Evolutionary conservation across 2,329 filamentous ascomycete species (phyloP), one percentile per base, ranked within the genome.

Genomic region (Acrocalymma vagum): DNA sequence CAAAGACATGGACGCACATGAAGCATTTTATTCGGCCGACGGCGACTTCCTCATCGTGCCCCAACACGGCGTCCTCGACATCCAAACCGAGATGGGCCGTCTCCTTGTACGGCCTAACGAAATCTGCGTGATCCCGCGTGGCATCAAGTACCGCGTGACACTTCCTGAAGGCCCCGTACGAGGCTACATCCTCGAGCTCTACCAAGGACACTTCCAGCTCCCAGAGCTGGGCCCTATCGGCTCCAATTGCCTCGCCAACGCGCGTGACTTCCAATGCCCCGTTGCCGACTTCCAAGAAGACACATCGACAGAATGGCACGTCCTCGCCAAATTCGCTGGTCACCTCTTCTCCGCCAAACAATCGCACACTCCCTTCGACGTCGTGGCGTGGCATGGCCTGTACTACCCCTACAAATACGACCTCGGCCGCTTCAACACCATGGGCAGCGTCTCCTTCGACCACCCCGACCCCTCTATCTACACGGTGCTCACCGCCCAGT

Each of bases 1-100:
- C 14, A 85, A 82, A 65, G 84, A 85, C 62, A 95, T 96, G 91
- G 77, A 78, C 32, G 72, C 78, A n/a, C 80, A 81, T 25, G 78
- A 86, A 33, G 89, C 89, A 0, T 95, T 92, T 67, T 95, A 93
- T 76, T 92, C 87, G 3, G 86, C 90, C 0, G 85, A 88, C 45
- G 85, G 85, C 11, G 85, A 88, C 60, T 79, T 85, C 45, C 70
- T 87, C 36, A 84, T 88, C 30, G 76, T 87, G 3, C 82, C 80
- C 0, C 85, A 88, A 45, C 78, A 84, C 49, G 85, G 85, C 9
- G 73, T 78, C 0, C 72, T 88, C 2, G 81, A 87, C 51, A 83
- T 88, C 29, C 83, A 85, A 58, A 88, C 85, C 3, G 85, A 88
- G 58, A 77, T 87, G 11, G 85, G 85, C 4, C 76, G 75, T 17